A percentile compares a stretch with the other conserved stretches of the same genome.
Conservation (phyloP, 2,329 filamentous ascomycete species). For the Fusarium burgessii region DNA sequence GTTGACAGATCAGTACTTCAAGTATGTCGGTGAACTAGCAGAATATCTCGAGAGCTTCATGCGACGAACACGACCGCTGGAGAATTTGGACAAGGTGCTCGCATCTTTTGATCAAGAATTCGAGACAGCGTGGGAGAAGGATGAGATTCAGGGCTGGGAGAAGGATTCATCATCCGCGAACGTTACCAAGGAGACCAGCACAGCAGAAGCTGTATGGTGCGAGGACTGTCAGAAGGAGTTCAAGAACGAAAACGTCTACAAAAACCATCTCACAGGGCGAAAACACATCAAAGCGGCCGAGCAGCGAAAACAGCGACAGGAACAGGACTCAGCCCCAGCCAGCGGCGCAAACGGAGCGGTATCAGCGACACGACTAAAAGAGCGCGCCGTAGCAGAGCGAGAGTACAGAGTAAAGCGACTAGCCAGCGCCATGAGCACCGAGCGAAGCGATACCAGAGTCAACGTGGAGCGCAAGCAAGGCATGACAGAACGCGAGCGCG, state of each 20-base stretch:
- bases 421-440: conserved; percentile 83
- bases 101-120: conserved; percentile 85
- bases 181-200: conserved; percentile 48
- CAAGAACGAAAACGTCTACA: conserved; percentile 95
- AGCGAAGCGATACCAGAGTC: conserved; percentile 88
- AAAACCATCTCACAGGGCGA: conserved; percentile 86
- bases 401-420: conserved; percentile 87
- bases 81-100: conserved; percentile 85
- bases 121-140: conserved; percentile 81
- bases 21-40: conserved; percentile 83
- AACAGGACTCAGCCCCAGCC: conserved; percentile 52
- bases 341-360: conserved; percentile 46
- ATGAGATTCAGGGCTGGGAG: conserved; percentile 84
- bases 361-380: conserved; percentile 75
- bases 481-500: conserved; percentile 96
- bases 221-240: conserved; percentile 94
- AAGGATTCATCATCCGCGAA: conserved; percentile 61
- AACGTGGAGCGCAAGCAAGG: conserved; percentile 97
- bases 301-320: conserved; percentile 64
- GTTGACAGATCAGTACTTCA: conserved; percentile 91
- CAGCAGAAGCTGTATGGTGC: conserved; percentile 83
- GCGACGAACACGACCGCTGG: conserved; percentile 83
- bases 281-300: conserved; percentile 91
- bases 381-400: conserved; percentile 88
- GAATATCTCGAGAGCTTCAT: conserved; percentile 91